Evolutionary conservation across 768 basidiomycete species (phyloP).

Genomic region (Boletus reticuloceps): DNA sequence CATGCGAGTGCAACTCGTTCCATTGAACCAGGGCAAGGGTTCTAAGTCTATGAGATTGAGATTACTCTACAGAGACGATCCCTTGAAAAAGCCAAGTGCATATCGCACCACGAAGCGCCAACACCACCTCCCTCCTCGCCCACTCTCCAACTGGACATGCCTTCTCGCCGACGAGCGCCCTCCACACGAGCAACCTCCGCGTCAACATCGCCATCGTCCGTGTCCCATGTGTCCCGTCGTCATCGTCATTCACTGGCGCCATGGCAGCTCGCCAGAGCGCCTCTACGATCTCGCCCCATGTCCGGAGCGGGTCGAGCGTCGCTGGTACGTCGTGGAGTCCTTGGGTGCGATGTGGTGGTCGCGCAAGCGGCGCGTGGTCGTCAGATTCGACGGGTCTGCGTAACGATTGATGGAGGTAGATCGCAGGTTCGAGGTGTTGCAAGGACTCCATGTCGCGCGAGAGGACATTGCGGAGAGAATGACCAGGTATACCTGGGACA

Average conservation of each 20-base stretch:
- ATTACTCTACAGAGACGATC: no score
- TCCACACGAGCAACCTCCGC: conserved; percentile 54
- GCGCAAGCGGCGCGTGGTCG: conserved; percentile 3
- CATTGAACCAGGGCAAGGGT: no score
- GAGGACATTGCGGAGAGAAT: conserved; percentile 33
- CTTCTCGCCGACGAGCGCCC: conserved; percentile 34
- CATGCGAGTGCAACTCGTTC: no score
- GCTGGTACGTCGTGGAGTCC: conserved; percentile 35
- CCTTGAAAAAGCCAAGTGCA: no score
- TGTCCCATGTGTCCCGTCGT: neutral
- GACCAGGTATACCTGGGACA: conserved; percentile 26
- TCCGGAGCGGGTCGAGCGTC: conserved; percentile 29
- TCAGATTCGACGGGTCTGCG: neutral
- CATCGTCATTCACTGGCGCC: conserved; percentile 6
- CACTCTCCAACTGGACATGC: conserved; percentile 47
- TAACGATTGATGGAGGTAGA: conserved; percentile 2
- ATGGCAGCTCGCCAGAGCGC: conserved; percentile 36
- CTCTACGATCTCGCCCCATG: conserved; percentile 57
- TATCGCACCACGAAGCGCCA: neutral
- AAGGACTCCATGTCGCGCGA: conserved; percentile 27
- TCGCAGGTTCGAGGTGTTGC: conserved; percentile 24
- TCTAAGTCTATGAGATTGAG: no score
- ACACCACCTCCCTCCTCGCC: conserved; percentile 37
- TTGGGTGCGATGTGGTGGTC: conserved; percentile 34
- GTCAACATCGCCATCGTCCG: conserved; percentile 53